phyloP scores from a whole-genome alignment of 805 yeast species.

The Cephaloascus albidus region DNA sequence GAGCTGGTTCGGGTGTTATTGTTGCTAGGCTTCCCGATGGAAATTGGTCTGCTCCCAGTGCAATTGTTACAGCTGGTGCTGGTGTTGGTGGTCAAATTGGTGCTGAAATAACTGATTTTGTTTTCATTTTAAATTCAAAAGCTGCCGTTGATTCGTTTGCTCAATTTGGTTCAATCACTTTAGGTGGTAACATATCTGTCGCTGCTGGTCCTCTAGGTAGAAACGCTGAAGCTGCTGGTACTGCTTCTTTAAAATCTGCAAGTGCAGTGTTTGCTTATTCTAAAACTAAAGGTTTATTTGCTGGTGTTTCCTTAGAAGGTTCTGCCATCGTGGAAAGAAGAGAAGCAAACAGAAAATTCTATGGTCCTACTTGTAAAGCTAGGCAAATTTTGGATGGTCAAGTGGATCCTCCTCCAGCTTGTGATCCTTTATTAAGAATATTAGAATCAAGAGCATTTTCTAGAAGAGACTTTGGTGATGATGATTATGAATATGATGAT shows the following conservation, averaged over 20 bases:
- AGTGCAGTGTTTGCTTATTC: slow-evolving; percentile 92
- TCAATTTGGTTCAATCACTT: slow-evolving; percentile 85
- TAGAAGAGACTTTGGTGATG: slow-evolving; percentile 42
- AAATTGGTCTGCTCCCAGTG: slow-evolving; percentile 95
- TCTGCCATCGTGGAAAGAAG: slow-evolving; percentile 94
- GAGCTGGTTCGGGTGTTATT: slow-evolving; percentile 96
- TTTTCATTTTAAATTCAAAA: slow-evolving; percentile 77
- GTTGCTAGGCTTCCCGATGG: slow-evolving; percentile 94
- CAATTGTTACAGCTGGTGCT: slow-evolving; percentile 93
- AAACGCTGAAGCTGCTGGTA: slow-evolving; percentile 95
- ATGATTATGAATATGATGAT: slow-evolving; percentile 64
- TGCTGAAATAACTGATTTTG: slow-evolving; percentile 92
- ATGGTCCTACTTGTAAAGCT: slow-evolving; percentile 86
- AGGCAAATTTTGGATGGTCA: slow-evolving; percentile 74
- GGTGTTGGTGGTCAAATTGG: slow-evolving; percentile 99
- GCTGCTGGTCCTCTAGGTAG: slow-evolving; percentile 98
- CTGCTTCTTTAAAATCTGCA: slow-evolving; percentile 79
- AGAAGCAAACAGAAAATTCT: slow-evolving; percentile 93
- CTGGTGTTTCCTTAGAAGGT: slow-evolving; percentile 96
- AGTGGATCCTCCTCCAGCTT: slow-evolving; percentile 88
- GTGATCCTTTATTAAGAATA: slow-evolving; percentile 79
- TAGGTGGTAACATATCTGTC: slow-evolving; percentile 90
- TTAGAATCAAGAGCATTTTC: slow-evolving; percentile 80
- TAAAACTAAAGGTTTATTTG: slow-evolving; percentile 92
- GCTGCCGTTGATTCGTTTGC: slow-evolving; percentile 92